phyloP scores from a whole-genome alignment of 345 rosid genomes.

The Toxicodendron radicans region DNA sequence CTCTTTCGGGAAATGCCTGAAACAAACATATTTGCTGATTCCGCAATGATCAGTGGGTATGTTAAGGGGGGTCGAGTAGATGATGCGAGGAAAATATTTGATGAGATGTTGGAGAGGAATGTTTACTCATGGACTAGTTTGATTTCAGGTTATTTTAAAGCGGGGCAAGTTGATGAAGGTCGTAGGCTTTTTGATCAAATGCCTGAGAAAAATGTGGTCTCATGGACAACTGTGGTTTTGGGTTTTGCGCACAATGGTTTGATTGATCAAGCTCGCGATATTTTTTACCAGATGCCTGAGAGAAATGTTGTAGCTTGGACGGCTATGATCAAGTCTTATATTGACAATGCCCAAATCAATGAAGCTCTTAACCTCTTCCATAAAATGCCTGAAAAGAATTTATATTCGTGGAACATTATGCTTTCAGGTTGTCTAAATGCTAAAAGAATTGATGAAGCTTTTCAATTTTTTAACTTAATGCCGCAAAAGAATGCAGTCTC shows the following conservation, averaged over 20 bases:
- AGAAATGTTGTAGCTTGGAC: constrained; percentile 47
- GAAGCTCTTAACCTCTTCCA: constrained; percentile 37
- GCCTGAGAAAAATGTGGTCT: constrained; percentile 42
- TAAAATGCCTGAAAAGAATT: constrained; percentile 35
- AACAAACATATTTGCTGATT: constrained; percentile 45
- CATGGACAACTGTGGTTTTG: constrained; percentile 45
- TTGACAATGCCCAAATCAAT: constrained; percentile 31
- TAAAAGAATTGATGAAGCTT: constrained; percentile 28
- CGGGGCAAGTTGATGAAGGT: constrained; percentile 41
- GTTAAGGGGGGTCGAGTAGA: constrained; percentile 36
- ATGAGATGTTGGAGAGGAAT: constrained; percentile 43
- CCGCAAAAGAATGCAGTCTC: constrained; percentile 41
- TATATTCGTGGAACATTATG: constrained; percentile 40
- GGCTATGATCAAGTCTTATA: constrained; percentile 40
- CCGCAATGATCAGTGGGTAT: constrained; percentile 49
- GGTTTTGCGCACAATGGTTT: constrained; percentile 52
- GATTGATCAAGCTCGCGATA: constrained; percentile 37
- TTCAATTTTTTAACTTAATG: constrained; percentile 37
- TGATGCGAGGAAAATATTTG: constrained; percentile 38
- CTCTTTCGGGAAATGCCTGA: constrained; percentile 34
- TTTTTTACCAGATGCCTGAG: constrained; percentile 39
- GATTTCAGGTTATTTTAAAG: constrained; percentile 49
- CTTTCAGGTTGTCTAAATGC: constrained; percentile 36
- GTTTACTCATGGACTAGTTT: constrained; percentile 52
- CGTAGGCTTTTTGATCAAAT: constrained; percentile 39